Evolutionary conservation across 2,329 filamentous ascomycete genomes (phyloP).

Genomic region (Monosporascus sp.): DNA sequence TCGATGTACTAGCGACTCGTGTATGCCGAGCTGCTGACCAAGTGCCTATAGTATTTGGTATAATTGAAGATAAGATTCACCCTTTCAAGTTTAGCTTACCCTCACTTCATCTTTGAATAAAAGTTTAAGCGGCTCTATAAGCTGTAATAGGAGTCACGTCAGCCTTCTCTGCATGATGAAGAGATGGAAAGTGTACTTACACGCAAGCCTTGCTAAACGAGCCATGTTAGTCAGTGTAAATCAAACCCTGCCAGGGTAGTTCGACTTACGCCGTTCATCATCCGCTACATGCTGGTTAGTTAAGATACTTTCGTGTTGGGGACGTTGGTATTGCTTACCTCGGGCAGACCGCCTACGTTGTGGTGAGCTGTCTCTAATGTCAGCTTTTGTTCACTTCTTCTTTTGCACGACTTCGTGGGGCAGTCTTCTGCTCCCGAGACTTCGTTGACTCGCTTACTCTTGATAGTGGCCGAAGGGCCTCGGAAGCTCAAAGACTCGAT

Average conservation of each 20-base stretch:
- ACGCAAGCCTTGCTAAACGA: background rate
- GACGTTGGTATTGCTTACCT: constrained; percentile 6
- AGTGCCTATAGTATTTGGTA: constrained; percentile 26
- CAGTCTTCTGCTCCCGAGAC: background rate
- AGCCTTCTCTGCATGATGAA: background rate
- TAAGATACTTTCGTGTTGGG: background rate
- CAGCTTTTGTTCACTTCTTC: constrained; percentile 1
- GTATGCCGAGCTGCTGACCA: constrained; percentile 65
- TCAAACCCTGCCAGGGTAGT: constrained; percentile 32
- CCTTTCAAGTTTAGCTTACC: constrained; percentile 22
- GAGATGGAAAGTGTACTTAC: constrained; percentile 1
- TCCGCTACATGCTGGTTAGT: constrained; percentile 17
- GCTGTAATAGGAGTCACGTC: constrained; percentile 4
- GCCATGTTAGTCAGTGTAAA: background rate
- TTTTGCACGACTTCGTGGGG: background rate
- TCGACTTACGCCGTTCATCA: constrained; percentile 29
- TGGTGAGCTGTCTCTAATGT: constrained; percentile 32
- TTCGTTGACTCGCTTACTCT: constrained; percentile 23
- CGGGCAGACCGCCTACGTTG: constrained; percentile 39
- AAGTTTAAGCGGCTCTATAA: background rate
- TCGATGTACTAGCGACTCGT: constrained; percentile 70
- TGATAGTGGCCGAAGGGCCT: constrained; percentile 47
- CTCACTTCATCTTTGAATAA: constrained; percentile 74
- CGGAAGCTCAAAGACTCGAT: constrained; percentile 46
- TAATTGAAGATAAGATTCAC: background rate